Conservation (phyloP, 306 rosid genomes). For the Fragaria nilgerrensis region DNA sequence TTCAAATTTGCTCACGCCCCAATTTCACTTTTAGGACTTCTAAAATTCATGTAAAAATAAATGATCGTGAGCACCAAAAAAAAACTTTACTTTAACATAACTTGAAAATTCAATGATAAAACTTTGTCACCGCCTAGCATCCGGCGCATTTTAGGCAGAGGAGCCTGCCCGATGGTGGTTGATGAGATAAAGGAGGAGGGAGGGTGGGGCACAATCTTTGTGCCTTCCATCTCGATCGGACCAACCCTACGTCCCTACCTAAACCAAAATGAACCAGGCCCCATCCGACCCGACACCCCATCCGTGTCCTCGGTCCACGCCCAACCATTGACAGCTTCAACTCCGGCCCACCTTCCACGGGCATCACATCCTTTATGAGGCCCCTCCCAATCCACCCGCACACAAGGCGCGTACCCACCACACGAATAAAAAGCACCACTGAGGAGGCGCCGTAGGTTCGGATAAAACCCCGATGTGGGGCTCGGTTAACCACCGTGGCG, state of each 20-base stretch:
- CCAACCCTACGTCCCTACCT: background rate
- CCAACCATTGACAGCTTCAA: constrained; percentile 34
- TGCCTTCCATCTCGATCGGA: background rate
- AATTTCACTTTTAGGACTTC: no score
- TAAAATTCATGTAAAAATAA: no score
- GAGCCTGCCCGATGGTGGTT: no score
- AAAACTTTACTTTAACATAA: no score
- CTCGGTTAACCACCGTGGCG: constrained; percentile 31
- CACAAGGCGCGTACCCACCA: background rate
- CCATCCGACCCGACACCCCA: constrained; percentile 12
- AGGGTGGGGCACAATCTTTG: background rate
- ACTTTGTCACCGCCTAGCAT: no score
- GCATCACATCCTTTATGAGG: constrained; percentile 9
- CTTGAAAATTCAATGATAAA: no score
- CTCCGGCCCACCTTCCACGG: constrained; percentile 31
- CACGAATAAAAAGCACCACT: no score
- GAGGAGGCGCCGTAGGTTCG: background rate
- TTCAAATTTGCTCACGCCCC: no score
- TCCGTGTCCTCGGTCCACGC: constrained; percentile 31
- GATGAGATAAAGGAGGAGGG: no score
- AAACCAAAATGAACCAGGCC: constrained; percentile 8
- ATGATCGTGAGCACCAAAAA: no score
- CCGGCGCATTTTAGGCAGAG: no score
- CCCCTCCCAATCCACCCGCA: background rate
- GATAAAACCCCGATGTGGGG: constrained; percentile 18